These are phyloP conservation scores for Solanum gracilifrons DNA, from an alignment of 257 asterid genomes.

Conservation along the genomic window DNA sequence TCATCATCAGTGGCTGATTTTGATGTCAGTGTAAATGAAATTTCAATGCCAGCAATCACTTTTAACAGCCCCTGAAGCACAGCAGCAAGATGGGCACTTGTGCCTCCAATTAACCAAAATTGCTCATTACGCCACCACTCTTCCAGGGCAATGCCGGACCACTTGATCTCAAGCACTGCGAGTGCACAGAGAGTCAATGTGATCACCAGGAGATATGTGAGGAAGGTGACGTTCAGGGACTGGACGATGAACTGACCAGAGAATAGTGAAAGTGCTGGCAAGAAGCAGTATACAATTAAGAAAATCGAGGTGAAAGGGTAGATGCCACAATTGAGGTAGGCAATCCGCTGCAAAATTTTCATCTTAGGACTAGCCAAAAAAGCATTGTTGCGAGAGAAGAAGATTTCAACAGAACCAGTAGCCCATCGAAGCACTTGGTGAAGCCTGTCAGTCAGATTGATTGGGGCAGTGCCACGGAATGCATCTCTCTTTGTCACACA, in stretches of 20 bases:
- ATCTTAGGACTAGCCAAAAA: conserved; percentile 60
- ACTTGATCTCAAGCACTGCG: conserved; percentile 73
- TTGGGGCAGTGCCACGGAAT: conserved; percentile 86
- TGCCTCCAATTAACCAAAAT: conserved; percentile 80
- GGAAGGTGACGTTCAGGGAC: conserved; percentile 55
- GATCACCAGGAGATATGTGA: conserved; percentile 50
- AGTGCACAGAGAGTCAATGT: conserved; percentile 51
- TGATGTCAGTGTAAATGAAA: conserved; percentile 70
- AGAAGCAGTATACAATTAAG: conserved; percentile 77
- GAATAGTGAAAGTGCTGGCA: conserved; percentile 74
- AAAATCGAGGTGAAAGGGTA: conserved; percentile 77
- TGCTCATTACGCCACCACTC: conserved; percentile 97
- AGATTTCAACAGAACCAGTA: conserved; percentile 79
- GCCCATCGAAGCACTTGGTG: conserved; percentile 96
- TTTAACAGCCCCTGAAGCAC: conserved; percentile 78
- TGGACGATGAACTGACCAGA: conserved; percentile 79
- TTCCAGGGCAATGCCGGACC: conserved; percentile 68
- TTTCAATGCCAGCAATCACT: conserved; percentile 78
- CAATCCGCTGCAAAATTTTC: conserved; percentile 70
- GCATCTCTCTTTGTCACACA: conserved; percentile 86
- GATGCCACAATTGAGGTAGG: conserved; percentile 72
- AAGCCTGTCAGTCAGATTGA: conserved; percentile 75
- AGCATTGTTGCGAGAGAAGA: conserved; percentile 87
- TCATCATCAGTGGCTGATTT: conserved; percentile 68
- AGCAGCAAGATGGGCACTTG: conserved; percentile 85